These are phyloP conservation scores for Endogone sp. DNA, from an alignment of 192 early-diverging fungal species.

Conservation along the genomic window DNA sequence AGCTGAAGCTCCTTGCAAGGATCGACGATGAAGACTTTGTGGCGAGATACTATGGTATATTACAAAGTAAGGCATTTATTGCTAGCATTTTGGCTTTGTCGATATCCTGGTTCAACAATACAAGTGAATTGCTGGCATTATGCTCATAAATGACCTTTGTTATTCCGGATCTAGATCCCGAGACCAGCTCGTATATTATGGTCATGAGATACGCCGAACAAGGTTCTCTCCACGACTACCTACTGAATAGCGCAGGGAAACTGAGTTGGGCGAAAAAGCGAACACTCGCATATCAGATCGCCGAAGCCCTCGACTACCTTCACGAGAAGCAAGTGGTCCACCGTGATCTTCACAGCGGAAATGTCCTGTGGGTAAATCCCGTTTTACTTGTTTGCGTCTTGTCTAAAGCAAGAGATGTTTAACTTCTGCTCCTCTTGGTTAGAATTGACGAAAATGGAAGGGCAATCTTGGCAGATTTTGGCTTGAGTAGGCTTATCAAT, in stretches of 20 bases:
- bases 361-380: slow-evolving; percentile 13
- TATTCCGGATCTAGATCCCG: not conserved
- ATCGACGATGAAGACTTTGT: not conserved
- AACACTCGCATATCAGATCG: not conserved
- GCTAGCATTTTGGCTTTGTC: too few species aligned
- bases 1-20: not conserved
- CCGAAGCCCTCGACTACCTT: slow-evolving; percentile 65
- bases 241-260: not conserved
- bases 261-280: not conserved
- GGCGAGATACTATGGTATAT: not conserved
- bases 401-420: not conserved
- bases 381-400: not conserved
- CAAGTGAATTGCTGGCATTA: too few species aligned
- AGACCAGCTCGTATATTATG: not conserved
- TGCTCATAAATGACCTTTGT: not conserved
- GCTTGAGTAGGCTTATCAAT: not conserved
- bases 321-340: slow-evolving; percentile 94
- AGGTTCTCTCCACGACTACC: not conserved
- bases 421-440: too few species aligned
- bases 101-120: too few species aligned
- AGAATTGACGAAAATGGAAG: not conserved
- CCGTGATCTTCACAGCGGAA: slow-evolving; percentile 91
- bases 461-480: not conserved
- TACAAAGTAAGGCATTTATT: not conserved
- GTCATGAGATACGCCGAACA: not conserved